These are phyloP conservation scores for Yarrowia sp. DNA, from an alignment of 805 yeast genomes.

Conservation along the genomic window DNA sequence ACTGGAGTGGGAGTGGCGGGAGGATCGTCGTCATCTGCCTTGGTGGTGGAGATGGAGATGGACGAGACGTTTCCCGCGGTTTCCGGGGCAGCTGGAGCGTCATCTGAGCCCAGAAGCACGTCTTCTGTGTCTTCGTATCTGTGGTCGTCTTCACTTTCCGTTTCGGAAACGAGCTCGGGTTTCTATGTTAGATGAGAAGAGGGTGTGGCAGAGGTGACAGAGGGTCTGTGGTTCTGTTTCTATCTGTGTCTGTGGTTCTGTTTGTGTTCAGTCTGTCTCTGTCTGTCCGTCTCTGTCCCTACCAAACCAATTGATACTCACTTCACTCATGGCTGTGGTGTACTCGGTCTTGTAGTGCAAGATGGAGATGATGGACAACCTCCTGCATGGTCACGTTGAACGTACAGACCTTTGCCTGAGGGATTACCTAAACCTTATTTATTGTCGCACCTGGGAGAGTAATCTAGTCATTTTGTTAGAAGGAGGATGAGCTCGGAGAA, in stretches of 20 bases:
- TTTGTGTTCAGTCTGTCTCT: too few species aligned
- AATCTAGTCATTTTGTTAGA: too few species aligned
- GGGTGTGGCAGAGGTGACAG: not conserved
- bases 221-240: not conserved
- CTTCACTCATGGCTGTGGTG: slow-evolving; percentile 13
- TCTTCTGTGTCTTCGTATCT: slow-evolving; percentile 20
- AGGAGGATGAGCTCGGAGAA: not conserved
- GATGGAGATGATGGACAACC: not conserved
- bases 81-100: not conserved
- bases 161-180: slow-evolving; percentile 14
- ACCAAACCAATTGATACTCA: not conserved
- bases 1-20: not conserved
- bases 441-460: not conserved
- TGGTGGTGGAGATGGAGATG: slow-evolving; percentile 1
- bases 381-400: slow-evolving; percentile 21
- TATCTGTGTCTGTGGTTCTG: too few species aligned
- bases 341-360: slow-evolving; percentile 2
- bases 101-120: slow-evolving; percentile 15
- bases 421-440: slow-evolving; percentile 21
- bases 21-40: not conserved
- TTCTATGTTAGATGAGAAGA: not conserved
- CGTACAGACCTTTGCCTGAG: not conserved
- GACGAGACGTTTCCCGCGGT: not conserved
- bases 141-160: slow-evolving; percentile 22
- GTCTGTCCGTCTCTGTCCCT: too few species aligned